Base-by-base conservation (phyloP, 2,329 filamentous ascomycete species). In the Calycina herbarum region DNA sequence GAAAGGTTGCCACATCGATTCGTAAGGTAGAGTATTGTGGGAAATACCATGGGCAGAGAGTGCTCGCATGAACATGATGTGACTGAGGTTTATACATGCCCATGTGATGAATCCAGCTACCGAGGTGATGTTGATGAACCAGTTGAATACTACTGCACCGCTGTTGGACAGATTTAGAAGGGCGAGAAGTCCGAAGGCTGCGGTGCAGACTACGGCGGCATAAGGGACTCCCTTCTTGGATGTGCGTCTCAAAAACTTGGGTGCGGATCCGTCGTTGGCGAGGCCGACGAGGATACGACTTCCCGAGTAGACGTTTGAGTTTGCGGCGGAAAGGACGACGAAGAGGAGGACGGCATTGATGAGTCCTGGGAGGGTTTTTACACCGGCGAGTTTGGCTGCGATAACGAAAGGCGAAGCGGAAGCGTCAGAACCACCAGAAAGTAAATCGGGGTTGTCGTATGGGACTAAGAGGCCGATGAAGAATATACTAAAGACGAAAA, bases 321-420 rank as follows among this genome's bases (percentile, higher is more conserved):
- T 92, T 66, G 89, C 91, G 5, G 91, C 91, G 0, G 90, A 92
- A 71, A 93, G 86, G 7, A 93, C 91, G 2, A 90, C 91, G 0
- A 90, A 92, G 27, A 94, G 81, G 10, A 94, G 85, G 7, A 93
- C 87, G 17, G 87, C 90, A 77, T 94, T 94, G 81, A 94, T 88
- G 74, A 94, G 88, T 71, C 86, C 80, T 5, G 87, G 85, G 3
- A 92, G 83, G 3, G 85, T 83, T 7, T 80, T 78, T 65, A 92
- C 86, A 51, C 89, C 89, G 35, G 89, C 89, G 20, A 85, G 81
- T 40, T 82, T 80, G 45, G 83, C 84, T 35, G 85, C 83, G 69
- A 88, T 85, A 61, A 88, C 86, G 76, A 88, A 86, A 1, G 88
- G 88, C 38, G 85, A 88, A 1, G 86, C 84, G 8, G 82, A 83